Evolutionary conservation across 2,329 filamentous ascomycete species (phyloP).

Genomic region (Sclerotinia glacialis): DNA sequence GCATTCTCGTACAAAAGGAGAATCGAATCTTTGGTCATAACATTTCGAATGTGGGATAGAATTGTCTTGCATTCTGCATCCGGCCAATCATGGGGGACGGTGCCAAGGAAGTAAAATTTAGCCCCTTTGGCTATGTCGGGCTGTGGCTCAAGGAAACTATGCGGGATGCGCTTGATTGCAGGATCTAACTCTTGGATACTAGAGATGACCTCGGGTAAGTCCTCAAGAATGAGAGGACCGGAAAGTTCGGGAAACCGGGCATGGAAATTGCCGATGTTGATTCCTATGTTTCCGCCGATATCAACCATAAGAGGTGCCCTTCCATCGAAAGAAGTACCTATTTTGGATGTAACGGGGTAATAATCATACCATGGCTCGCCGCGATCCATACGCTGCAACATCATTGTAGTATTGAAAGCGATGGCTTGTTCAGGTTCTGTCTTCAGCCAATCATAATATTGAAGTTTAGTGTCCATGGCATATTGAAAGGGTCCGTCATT

Average conservation of each 20-base stretch:
- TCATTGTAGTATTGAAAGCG: constrained; percentile 20
- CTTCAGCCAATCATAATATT: constrained; percentile 21
- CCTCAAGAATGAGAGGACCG: constrained; percentile 23
- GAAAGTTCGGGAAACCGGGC: constrained; percentile 16
- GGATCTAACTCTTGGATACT: constrained; percentile 18
- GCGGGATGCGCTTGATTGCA: constrained; percentile 34
- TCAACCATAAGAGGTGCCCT: constrained; percentile 22
- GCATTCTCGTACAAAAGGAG: constrained; percentile 46
- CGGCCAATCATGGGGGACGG: constrained; percentile 44
- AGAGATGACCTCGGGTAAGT: constrained; percentile 21
- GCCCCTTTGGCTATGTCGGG: constrained; percentile 34
- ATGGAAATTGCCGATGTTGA: constrained; percentile 20
- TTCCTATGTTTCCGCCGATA: constrained; percentile 23
- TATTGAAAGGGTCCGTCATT: constrained; percentile 19
- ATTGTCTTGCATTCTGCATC: constrained; percentile 40
- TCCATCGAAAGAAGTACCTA: not conserved
- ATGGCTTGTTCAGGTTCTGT: constrained; percentile 6
- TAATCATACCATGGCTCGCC: constrained; percentile 20
- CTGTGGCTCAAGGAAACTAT: constrained; percentile 41
- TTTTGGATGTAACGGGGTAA: not conserved
- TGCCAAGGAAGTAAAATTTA: constrained; percentile 40
- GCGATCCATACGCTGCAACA: constrained; percentile 12
- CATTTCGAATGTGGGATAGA: constrained; percentile 34
- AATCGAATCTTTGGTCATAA: constrained; percentile 40
- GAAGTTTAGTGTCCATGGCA: constrained; percentile 10